Evolutionary conservation across 2,329 filamentous ascomycete species (phyloP).

Genomic region (Ophiosphaerella korrae): DNA sequence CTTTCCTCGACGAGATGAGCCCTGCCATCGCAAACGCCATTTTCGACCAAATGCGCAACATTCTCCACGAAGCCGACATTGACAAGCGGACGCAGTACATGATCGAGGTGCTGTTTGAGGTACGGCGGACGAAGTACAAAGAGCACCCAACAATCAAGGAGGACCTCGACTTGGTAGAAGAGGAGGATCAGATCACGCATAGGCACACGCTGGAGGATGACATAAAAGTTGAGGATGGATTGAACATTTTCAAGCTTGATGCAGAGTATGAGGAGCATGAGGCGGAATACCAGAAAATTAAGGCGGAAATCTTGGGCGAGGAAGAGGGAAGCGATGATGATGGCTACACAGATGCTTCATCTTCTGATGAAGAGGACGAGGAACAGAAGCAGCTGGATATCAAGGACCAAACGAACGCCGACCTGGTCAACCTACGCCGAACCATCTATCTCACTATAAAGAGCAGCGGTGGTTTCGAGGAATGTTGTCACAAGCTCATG

Average conservation of each 20-base stretch:
- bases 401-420: slow-evolving; percentile 96
- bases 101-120: slow-evolving; percentile 97
- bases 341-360: slow-evolving; percentile 68
- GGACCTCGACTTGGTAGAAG: slow-evolving; percentile 92
- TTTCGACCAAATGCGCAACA: slow-evolving; percentile 94
- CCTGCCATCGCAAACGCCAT: slow-evolving; percentile 83
- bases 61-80: slow-evolving; percentile 94
- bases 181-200: slow-evolving; percentile 98
- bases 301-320: slow-evolving; percentile 92
- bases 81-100: slow-evolving; percentile 99
- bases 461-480: slow-evolving; percentile 94
- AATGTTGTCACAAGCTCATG: slow-evolving; percentile 97
- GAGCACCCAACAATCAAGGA: slow-evolving; percentile 90
- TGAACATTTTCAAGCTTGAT: slow-evolving; percentile 97
- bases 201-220: slow-evolving; percentile 76
- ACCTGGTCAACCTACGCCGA: slow-evolving; percentile 88
- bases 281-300: slow-evolving; percentile 84
- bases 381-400: slow-evolving; percentile 89
- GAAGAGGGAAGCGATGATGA: slow-evolving; percentile 70
- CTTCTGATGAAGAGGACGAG: slow-evolving; percentile 74
- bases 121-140: slow-evolving; percentile 95
- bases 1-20: slow-evolving; percentile 96
- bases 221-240: slow-evolving; percentile 78
- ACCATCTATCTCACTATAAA: slow-evolving; percentile 98
- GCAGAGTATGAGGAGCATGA: slow-evolving; percentile 89